Conservation (phyloP, 768 basidiomycete genomes). For the Hypsizygus marmoreus region DNA sequence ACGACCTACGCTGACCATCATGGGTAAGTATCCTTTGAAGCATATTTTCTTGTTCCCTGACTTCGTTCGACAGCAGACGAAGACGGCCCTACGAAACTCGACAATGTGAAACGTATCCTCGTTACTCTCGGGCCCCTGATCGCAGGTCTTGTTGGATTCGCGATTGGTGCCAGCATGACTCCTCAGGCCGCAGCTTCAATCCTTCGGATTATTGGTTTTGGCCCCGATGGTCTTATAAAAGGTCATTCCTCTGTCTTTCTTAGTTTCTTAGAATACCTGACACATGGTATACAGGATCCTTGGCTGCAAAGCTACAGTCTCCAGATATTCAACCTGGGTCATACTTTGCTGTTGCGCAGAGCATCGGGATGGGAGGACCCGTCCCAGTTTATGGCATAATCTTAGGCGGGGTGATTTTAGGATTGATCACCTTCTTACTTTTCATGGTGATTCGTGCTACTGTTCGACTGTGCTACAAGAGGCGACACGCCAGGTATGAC, state of each 20-base stretch:
- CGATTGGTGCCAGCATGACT: neutral
- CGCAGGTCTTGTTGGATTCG: neutral
- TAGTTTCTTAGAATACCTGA: neutral
- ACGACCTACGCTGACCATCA: neutral
- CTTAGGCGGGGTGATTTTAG: neutral
- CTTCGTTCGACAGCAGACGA: slow-evolving; percentile 1
- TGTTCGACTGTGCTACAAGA: neutral
- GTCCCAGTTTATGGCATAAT: slow-evolving; percentile 1
- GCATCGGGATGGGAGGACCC: slow-evolving; percentile 16
- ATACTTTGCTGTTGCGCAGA: slow-evolving; percentile 15
- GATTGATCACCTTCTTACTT: neutral
- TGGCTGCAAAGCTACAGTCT: neutral
- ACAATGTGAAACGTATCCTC: too few relatives aligned
- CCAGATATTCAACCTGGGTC: slow-evolving; percentile 5
- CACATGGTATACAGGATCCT: neutral
- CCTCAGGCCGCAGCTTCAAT: neutral
- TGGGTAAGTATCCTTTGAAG: neutral
- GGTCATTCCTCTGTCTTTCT: neutral
- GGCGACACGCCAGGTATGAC: too few relatives aligned
- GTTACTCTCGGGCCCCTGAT: too few relatives aligned
- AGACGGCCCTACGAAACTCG: too few relatives aligned
- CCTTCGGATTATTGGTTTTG: neutral
- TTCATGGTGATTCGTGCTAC: neutral
- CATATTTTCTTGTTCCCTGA: neutral
- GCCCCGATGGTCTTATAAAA: neutral